Base-by-base conservation (phyloP, 257 asterid genomes). In the Primulina huaijiensis region DNA sequence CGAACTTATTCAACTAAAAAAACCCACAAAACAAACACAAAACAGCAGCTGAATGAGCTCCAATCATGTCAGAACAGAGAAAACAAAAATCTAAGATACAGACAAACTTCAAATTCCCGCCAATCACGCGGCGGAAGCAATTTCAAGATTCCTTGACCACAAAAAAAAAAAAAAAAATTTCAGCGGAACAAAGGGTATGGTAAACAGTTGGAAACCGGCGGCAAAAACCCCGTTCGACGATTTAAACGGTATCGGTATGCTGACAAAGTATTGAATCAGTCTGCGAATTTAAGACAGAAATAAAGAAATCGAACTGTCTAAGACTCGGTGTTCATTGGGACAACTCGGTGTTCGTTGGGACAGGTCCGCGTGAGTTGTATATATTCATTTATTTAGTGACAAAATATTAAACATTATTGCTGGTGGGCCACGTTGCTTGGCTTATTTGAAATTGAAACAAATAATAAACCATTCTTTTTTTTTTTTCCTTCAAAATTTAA, bases 41-140 rank as follows among this genome's bases (percentile, higher is more conserved):
- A 66, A 67, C 31, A 25, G 3, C 31, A 33, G 40, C 19, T 53
- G 27, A 20, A n/a, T n/a, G 67, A 69, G 27, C 1, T 34, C 1
- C 23, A 53, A 57, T 43, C 60, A 46, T 50, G 9, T 72, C 23
- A 60, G 62, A 52, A 10, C 17, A 14, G 35, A 8, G 43, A 58
- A 69, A 73, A 56, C 60, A 53, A 65, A 6, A 55, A 63, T 60
- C 46, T 10, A 20, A 40, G 67, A 77, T 73, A 68, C 71, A 58
- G 71, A 74, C 72, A 62, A 67, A 62, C 17, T 43, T 23, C 64
- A 19, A 67, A 64, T 68, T 80, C 89, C 85, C 81, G 85, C 87
- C 85, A 76, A 76, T 56, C 56, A 62, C 46, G 20, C 67, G 62
- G 71, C 67, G 1, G 40, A 50, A 62, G 21, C 55, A 50, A 50